Percentiles rank a stretch among this genome's conserved stretches.
These are phyloP conservation scores for Chrysoporthe cubensis DNA, from an alignment of 2,329 filamentous ascomycete species.

Conservation along the genomic window DNA sequence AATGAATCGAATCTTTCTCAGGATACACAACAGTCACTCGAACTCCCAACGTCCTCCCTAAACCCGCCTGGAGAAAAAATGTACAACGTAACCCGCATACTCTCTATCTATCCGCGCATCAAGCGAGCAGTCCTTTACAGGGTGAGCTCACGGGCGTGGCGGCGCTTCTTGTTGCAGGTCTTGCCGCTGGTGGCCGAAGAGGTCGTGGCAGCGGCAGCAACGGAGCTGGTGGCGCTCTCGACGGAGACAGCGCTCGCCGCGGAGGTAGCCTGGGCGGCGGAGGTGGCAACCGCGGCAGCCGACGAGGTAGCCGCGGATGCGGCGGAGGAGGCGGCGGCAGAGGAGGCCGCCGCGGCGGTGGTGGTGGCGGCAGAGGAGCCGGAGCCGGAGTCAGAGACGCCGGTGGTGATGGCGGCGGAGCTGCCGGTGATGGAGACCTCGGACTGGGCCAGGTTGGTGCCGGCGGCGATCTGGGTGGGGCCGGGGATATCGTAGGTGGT, in stretches of 20 bases:
- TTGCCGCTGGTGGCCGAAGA: background rate
- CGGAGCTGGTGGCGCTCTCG: conserved; percentile 12
- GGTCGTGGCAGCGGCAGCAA: background rate
- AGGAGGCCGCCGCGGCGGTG: background rate
- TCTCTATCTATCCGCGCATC: no score
- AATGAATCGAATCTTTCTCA: conserved; percentile 10
- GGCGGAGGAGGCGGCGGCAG: background rate
- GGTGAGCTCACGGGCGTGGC: conserved; percentile 15
- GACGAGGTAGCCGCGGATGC: conserved; percentile 12
- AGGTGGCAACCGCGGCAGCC: conserved; percentile 1
- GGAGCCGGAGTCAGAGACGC: conserved; percentile 3
- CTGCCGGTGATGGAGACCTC: conserved; percentile 18
- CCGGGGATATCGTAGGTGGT: conserved; percentile 24
- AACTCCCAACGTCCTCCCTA: background rate
- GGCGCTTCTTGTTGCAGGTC: conserved; percentile 24
- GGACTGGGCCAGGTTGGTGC: conserved; percentile 26
- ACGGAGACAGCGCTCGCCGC: conserved; percentile 8
- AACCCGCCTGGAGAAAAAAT: background rate
- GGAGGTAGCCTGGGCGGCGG: conserved; percentile 10
- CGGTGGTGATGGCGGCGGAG: conserved; percentile 15
- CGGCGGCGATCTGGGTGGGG: conserved; percentile 23
- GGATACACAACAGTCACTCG: background rate
- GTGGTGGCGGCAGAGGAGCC: background rate
- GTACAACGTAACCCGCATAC: background rate
- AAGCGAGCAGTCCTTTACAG: background rate